Base-by-base conservation (phyloP, 345 rosid genomes). In the Eucalyptus regnans region DNA sequence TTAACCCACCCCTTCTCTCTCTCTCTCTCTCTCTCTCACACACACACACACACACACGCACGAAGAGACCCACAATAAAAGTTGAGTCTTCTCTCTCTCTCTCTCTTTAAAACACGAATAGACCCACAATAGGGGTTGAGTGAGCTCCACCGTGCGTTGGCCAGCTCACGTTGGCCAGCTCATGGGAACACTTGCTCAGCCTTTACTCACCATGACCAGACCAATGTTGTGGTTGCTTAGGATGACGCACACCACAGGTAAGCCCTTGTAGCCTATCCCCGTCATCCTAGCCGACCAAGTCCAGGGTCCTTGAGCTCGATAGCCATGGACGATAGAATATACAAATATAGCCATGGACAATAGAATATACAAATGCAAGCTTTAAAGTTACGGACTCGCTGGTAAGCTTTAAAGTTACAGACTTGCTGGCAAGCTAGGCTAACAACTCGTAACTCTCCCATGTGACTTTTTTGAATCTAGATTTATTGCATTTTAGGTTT, bases 361-460 rank as follows among this genome's bases (percentile, higher is more conserved):
- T 17, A 37, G 23, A 33, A 68, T 31, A 68, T 31, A 17, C 43
- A 31, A 37, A 66, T 68, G 22, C 43, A 68, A 68, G 80, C 12
- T 68, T 37, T 33, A 68, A 68, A 68, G 43, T 33, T 16, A 33
- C 1, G 18, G 4, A 52, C 1, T 18, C 7, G 56, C 4, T 1
- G 1, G 22, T 9, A 52, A 52, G 23, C 9, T 7, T 37, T 33
- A 68, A 68, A 68, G 44, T 33, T 17, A 33, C 1, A 52, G 4
- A 52, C 1, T 18, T 52, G 56, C 4, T 0, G 0, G 22, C 23
- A 52, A 52, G 56, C 9, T 7, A 52, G 23, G 56, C 56, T 0
- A 52, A 52, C 56, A 52, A 52, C 56, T 52, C 4, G 2, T 52
- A 52, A 52, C 0, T 52, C 0, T 52, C 0, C 1, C 56, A 3